Base-by-base conservation (phyloP, 2,329 filamentous ascomycete genomes). In the Penicillium sp. region DNA sequence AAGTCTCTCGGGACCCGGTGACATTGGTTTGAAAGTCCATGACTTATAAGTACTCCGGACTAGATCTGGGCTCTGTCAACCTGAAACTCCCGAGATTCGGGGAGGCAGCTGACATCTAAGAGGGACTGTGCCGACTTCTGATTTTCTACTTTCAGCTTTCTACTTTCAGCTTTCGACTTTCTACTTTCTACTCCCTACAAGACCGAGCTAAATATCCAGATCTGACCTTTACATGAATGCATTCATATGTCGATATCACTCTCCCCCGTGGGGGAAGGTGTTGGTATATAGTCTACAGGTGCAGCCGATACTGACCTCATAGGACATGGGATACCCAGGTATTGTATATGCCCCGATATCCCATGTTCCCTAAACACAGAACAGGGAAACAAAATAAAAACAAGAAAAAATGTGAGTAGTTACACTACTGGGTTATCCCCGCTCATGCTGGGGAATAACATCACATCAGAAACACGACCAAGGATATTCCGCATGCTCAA, bases 391-490 rank as follows among this genome's bases (percentile, higher is more conserved):
- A 25, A 37, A 50, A 25, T 1, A 19, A 46, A 33, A 33, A 26
- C 10, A 12, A 35, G 5, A 35, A 5, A 38, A 5, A 16, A 11
- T 10, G 10, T 16, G 17, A 26, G n/a, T 7, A 25, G 17, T 53
- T 47, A 61, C 1, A 49, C 47, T 16, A 48, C 31, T 1, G 62
- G 56, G 3, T 50, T 33, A 11, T 48, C 17, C 1, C 60, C 62
- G 28, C 58, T 62, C 65, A 71, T 68, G 28, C 56, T 71, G 14
- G 70, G 70, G 51, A 73, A 73, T 31, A 71, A 55, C 70, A 73
- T 73, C 33, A 72, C 70, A 40, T 72, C 67, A 31, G 70, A 71
- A 11, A 73, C 70, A 19, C 62, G 65, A 48, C 65, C 69, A 10
- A 73, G 55, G 41, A 73, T 73, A 43, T 67, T 65, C 41, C 61